phyloP scores from a whole-genome alignment of 2,329 filamentous ascomycete species.

The Apiospora arundinis region DNA sequence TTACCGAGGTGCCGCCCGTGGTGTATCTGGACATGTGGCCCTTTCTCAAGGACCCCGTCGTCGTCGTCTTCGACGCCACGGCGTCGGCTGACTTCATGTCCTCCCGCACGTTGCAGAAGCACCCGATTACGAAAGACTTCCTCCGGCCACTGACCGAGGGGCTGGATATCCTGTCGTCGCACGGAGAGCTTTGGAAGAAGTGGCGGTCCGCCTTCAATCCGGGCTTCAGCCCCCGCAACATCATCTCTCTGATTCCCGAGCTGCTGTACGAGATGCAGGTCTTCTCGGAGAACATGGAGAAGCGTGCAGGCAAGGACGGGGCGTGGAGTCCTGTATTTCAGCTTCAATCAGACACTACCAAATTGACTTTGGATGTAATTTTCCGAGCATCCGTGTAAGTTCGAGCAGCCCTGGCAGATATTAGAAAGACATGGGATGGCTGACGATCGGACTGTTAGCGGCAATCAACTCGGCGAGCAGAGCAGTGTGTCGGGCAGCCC shows the following conservation, averaged over 20 bases:
- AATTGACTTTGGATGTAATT: slow-evolving; percentile 34
- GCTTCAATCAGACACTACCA: slow-evolving; percentile 42
- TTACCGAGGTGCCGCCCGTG: slow-evolving; percentile 1
- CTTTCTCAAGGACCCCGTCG: background rate
- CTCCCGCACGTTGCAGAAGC: too few relatives aligned
- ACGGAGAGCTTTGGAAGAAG: slow-evolving; percentile 35
- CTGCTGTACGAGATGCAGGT: slow-evolving; percentile 45
- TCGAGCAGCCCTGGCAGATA: too few relatives aligned
- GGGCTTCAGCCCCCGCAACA: slow-evolving; percentile 45
- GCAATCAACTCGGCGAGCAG: background rate
- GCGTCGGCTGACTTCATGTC: background rate
- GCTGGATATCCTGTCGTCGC: slow-evolving; percentile 32
- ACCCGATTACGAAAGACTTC: background rate
- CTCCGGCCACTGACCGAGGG: slow-evolving; percentile 35
- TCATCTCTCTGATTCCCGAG: slow-evolving; percentile 43
- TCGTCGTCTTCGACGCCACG: background rate
- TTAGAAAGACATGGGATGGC: too few relatives aligned
- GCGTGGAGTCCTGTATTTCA: slow-evolving; percentile 40
- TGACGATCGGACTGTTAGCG: too few relatives aligned
- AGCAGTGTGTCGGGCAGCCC: background rate
- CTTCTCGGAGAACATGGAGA: slow-evolving; percentile 40
- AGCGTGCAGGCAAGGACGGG: slow-evolving; percentile 35
- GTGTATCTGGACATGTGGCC: slow-evolving; percentile 24
- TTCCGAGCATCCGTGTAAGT: background rate
- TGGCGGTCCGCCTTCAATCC: slow-evolving; percentile 41